Base-by-base conservation (phyloP, 768 basidiomycete species). In the Mycena galericulata region DNA sequence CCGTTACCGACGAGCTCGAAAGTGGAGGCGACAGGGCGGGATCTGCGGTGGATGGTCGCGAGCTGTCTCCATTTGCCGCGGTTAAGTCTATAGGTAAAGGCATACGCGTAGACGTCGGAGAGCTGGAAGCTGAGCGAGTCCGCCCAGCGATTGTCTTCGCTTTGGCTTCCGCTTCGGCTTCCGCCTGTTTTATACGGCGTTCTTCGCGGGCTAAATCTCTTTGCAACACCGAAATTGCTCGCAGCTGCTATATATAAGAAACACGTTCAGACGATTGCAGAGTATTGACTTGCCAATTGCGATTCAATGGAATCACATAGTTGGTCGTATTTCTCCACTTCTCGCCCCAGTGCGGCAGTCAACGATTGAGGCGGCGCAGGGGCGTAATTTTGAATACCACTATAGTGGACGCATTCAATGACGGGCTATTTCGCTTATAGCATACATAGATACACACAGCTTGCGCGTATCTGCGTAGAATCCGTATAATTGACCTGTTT, bases 261-360 rank as follows among this genome's bases (percentile, higher is more conserved):
- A 50, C 22, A 32, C n/a, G 57, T 56, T 64, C 20, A 51, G 49
- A 60, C 17, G 64, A n/a, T 22, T 26, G 15, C 41, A 45, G 46
- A 24, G 49, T 55, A 45, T 41, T 29, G 27, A 79, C 89, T 77
- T 77, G 89, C 93, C 70, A 95, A 72, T 58, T 89, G 88, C 43
- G 88, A 85, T 76, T 95, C 94, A 55, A 95, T 88, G 2, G 89
- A 82, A 74, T 95, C 94, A 73, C 92, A 93, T 6, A 94, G 69
- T 72, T 93, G 92, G 73, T 95, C 92, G 71, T 91, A 95, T 73
- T 87, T 90, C 75, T 94, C 92, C 4, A 94, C 81, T 74, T 93
- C 92, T 40, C 87, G 87, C 18, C 92, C 90, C 36, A 95, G 82
- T 20, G 90, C 84, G 4, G 88, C 81, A 4, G 87, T 89, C 15